Evolutionary conservation across 192 early-diverging fungal species (phyloP).

Genomic region (Coemansia sp.): DNA sequence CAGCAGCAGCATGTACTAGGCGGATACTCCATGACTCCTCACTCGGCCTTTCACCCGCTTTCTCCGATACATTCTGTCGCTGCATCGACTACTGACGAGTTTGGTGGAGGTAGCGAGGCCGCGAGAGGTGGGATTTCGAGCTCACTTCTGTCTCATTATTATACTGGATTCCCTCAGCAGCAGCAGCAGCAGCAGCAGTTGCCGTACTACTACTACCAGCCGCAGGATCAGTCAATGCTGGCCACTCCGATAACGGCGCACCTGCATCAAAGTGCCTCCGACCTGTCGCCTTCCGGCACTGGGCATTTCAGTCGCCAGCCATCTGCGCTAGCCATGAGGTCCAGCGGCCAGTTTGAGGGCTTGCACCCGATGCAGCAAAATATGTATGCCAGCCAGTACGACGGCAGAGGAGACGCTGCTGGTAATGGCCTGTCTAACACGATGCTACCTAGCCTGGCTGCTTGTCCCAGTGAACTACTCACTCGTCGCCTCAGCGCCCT

Average conservation of each 20-base stretch:
- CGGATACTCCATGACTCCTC: constrained; percentile 25
- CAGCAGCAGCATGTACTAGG: constrained; percentile 17
- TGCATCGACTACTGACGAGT: constrained; percentile 21
- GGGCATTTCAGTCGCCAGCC: constrained; percentile 25
- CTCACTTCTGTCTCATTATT: constrained; percentile 8
- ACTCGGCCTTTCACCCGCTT: constrained; percentile 41
- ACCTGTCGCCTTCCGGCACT: constrained; percentile 21
- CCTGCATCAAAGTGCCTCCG: constrained; percentile 4
- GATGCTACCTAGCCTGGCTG: constrained; percentile 23
- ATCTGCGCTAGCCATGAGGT: constrained; percentile 9
- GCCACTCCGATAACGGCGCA: constrained; percentile 19
- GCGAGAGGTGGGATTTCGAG: background rate
- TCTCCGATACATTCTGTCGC: constrained; percentile 29
- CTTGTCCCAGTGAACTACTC: constrained; percentile 42
- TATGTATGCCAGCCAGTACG: constrained; percentile 11
- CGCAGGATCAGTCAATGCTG: constrained; percentile 15
- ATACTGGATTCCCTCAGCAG: constrained; percentile 12
- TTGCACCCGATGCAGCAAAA: constrained; percentile 17
- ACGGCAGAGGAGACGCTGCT: constrained; percentile 7
- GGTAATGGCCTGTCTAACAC: constrained; percentile 6
- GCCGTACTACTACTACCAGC: constrained; percentile 15
- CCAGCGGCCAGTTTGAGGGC: constrained; percentile 32
- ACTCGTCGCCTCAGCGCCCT: constrained; percentile 52
- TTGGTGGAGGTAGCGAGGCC: constrained; percentile 13
- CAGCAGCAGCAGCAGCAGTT: constrained; percentile 19